Evolutionary conservation across 805 yeast genomes (phyloP).

Genomic region (Candida xiaguanensis): DNA sequence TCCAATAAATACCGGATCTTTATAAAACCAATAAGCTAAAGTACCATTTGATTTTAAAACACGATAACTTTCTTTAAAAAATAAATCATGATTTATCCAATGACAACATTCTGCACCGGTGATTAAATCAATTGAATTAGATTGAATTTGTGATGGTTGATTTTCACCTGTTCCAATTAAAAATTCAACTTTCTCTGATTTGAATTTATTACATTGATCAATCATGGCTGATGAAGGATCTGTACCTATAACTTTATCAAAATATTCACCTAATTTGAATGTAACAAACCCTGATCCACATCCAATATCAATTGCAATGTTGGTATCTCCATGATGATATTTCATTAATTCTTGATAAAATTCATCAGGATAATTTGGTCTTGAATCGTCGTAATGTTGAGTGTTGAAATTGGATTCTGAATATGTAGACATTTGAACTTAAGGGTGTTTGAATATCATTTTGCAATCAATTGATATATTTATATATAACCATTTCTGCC

Average conservation of each 20-base stretch:
- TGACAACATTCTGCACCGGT: constrained; percentile 86
- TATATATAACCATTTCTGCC: not conserved
- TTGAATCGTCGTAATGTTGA: constrained; percentile 46
- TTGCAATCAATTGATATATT: not conserved
- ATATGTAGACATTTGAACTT: constrained; percentile 68
- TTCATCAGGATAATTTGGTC: constrained; percentile 63
- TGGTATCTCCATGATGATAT: constrained; percentile 11
- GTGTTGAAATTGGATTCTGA: constrained; percentile 51
- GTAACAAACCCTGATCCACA: constrained; percentile 82
- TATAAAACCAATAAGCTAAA: constrained; percentile 75
- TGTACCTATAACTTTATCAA: constrained; percentile 54
- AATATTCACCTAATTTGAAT: constrained; percentile 42
- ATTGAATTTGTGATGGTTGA: constrained; percentile 17
- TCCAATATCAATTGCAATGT: constrained; percentile 60
- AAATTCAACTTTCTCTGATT: constrained; percentile 18
- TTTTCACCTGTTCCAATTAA: constrained; percentile 23
- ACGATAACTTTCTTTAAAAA: constrained; percentile 47
- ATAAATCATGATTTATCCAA: constrained; percentile 64
- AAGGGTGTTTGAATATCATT: constrained; percentile 3
- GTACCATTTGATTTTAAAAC: constrained; percentile 62
- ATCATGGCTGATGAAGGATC: constrained; percentile 38
- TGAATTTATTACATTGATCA: constrained; percentile 15
- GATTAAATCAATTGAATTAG: constrained; percentile 52
- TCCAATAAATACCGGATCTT: constrained; percentile 60
- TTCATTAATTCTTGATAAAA: constrained; percentile 15